These are phyloP conservation scores for Penicillium sp. DNA, from an alignment of 2,329 filamentous ascomycete genomes.

Conservation along the genomic window DNA sequence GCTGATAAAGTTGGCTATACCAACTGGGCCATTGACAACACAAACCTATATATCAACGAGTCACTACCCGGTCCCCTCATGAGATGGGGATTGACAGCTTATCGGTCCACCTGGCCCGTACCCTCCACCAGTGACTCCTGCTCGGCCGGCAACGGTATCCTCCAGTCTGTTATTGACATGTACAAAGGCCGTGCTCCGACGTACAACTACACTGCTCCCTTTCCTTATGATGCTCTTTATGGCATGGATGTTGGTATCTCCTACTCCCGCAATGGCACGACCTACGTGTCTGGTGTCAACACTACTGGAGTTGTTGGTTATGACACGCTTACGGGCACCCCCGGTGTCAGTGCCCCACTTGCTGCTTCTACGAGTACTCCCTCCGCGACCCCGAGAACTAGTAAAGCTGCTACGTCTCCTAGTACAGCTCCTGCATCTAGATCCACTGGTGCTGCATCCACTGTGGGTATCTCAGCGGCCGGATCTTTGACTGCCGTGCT, in stretches of 20 bases:
- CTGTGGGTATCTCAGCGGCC: background rate
- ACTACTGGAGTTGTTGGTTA: background rate
- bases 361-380: background rate
- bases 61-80: slow-evolving; percentile 53
- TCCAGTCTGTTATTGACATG: slow-evolving; percentile 33
- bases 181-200: slow-evolving; percentile 27
- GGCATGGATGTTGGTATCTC: background rate
- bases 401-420: background rate
- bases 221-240: slow-evolving; percentile 11
- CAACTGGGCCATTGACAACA: slow-evolving; percentile 42
- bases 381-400: background rate
- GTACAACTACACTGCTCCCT: slow-evolving; percentile 38
- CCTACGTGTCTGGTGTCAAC: slow-evolving; percentile 3
- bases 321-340: background rate
- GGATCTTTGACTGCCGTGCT: background rate
- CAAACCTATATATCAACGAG: slow-evolving; percentile 51
- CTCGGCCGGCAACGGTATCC: slow-evolving; percentile 36
- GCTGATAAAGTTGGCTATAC: slow-evolving; percentile 61
- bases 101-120: slow-evolving; percentile 31
- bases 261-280: slow-evolving; percentile 1
- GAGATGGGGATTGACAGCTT: slow-evolving; percentile 23
- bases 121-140: slow-evolving; percentile 33
- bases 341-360: background rate
- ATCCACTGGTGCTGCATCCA: background rate
- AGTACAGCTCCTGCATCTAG: background rate